Evolutionary conservation across 2,329 filamentous ascomycete species (phyloP).

Genomic region (Coniella vitis): DNA sequence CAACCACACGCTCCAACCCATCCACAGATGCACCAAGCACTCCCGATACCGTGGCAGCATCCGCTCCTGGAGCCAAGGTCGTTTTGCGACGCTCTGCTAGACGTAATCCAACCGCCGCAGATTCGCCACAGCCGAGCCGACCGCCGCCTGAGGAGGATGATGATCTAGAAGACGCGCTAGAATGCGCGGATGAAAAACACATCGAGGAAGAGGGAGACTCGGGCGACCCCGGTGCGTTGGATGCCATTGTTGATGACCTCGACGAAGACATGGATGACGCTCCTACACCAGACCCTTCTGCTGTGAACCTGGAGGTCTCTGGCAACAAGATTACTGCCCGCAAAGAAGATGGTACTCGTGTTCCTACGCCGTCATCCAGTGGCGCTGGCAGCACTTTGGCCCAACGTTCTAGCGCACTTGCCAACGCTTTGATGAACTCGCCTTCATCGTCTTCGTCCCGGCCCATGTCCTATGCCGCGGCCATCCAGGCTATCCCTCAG

Average conservation of each 20-base stretch:
- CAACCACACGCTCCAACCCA: slow-evolving; percentile 40
- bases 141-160: slow-evolving; percentile 53
- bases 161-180: slow-evolving; percentile 62
- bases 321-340: slow-evolving; percentile 84
- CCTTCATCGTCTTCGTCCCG: slow-evolving; percentile 51
- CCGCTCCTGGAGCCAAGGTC: slow-evolving; percentile 50
- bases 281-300: slow-evolving; percentile 69
- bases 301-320: slow-evolving; percentile 86
- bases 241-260: slow-evolving; percentile 84
- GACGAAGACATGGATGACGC: slow-evolving; percentile 77
- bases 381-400: slow-evolving; percentile 30
- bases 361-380: slow-evolving; percentile 59
- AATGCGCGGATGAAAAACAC: slow-evolving; percentile 89
- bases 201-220: slow-evolving; percentile 63
- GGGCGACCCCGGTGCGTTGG: slow-evolving; percentile 61
- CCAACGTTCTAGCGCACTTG: slow-evolving; percentile 34
- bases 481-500: slow-evolving; percentile 71
- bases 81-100: slow-evolving; percentile 56
- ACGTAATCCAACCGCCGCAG: slow-evolving; percentile 46
- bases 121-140: slow-evolving; percentile 43
- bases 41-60: slow-evolving; percentile 39
- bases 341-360: slow-evolving; percentile 83
- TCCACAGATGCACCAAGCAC: slow-evolving; percentile 34
- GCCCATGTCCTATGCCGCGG: slow-evolving; percentile 76
- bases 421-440: slow-evolving; percentile 34